Evolutionary conservation across 257 asterid genomes (phyloP).

Genomic region (Rhazya stricta): DNA sequence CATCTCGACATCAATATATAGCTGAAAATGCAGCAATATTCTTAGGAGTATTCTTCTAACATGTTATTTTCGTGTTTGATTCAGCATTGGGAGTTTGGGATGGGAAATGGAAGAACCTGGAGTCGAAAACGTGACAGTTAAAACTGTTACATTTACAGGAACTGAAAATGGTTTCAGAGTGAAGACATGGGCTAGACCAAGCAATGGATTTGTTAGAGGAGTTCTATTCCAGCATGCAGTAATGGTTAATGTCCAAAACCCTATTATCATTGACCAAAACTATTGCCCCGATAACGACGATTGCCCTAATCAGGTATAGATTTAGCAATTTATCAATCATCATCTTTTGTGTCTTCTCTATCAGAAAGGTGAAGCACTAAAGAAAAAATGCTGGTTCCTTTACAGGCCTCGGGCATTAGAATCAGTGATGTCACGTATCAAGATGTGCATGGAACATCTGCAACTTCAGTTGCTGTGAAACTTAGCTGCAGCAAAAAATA

Average conservation of each 20-base stretch:
- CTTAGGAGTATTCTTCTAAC: not conserved
- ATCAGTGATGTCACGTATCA: constrained; percentile 34
- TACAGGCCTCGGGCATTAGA: not conserved
- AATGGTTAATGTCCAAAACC: constrained; percentile 49
- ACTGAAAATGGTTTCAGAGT: constrained; percentile 54
- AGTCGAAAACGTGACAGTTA: constrained; percentile 52
- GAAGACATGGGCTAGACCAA: constrained; percentile 66
- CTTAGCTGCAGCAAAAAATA: not conserved
- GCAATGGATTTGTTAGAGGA: constrained; percentile 45
- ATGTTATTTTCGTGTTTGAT: not conserved
- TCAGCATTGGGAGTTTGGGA: constrained; percentile 64
- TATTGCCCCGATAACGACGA: constrained; percentile 39
- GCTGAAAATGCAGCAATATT: not conserved
- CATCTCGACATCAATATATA: not conserved
- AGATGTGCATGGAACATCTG: constrained; percentile 48
- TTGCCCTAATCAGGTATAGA: constrained; percentile 41
- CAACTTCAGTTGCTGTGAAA: constrained; percentile 19
- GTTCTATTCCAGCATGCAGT: constrained; percentile 35
- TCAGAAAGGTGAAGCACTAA: not conserved
- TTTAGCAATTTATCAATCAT: not conserved
- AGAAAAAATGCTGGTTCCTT: not conserved
- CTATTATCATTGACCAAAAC: constrained; percentile 52
- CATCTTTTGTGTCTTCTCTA: not conserved
- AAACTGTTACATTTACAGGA: constrained; percentile 36
- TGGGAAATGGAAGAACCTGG: constrained; percentile 47